A percentile compares a stretch with the other conserved stretches of the same genome.
Conservation (phyloP, 208 protist species). For the Acanthamoeba castellanii region DNA sequence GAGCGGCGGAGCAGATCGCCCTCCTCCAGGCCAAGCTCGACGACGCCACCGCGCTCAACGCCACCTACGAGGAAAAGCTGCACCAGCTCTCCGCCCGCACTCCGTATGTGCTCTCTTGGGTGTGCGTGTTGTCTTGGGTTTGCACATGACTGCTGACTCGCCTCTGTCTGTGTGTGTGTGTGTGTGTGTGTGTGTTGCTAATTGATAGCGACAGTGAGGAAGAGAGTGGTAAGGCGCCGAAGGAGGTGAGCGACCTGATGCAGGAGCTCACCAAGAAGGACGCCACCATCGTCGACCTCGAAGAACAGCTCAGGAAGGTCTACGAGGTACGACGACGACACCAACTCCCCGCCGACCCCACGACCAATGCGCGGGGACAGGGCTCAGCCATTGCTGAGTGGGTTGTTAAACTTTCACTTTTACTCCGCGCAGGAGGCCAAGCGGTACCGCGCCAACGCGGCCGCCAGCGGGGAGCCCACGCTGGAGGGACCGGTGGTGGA, state of each 20-base stretch:
- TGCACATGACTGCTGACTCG: background rate
- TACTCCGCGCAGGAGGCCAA: background rate
- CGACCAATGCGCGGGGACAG: background rate
- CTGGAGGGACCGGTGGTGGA: background rate
- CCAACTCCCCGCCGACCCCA: background rate
- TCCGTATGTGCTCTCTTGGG: background rate
- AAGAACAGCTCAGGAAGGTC: background rate
- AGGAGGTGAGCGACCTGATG: background rate
- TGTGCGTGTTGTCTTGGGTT: background rate
- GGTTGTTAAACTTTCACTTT: no score
- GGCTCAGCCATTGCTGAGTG: no score
- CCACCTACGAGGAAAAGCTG: constrained; percentile 28
- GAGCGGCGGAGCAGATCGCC: constrained; percentile 1
- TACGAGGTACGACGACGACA: background rate
- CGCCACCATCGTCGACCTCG: background rate
- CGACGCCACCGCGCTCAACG: constrained; percentile 27
- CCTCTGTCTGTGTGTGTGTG: no score
- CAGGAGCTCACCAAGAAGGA: background rate
- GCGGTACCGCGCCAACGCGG: constrained; percentile 7
- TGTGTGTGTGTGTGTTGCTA: background rate
- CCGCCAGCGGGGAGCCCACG: background rate
- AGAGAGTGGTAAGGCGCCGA: background rate
- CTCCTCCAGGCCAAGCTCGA: constrained; percentile 46
- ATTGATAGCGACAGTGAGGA: background rate
- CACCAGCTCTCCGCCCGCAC: background rate